Evolutionary conservation across 345 rosid species (phyloP).

Genomic region (Raphanus sativus): DNA sequence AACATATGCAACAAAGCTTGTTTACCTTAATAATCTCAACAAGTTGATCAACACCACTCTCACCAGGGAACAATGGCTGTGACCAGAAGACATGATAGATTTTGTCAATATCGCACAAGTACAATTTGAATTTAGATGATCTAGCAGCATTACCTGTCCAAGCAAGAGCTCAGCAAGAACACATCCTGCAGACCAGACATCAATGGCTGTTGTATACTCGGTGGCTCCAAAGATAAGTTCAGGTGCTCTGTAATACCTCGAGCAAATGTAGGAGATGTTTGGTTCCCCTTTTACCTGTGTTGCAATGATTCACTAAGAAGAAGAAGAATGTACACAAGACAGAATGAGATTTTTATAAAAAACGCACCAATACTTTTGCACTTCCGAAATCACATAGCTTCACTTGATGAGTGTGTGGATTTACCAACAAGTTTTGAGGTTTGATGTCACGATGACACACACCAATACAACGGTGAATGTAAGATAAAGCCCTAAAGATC

Average conservation of each 20-base stretch:
- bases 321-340: not conserved
- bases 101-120: constrained; percentile 3
- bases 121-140: not conserved
- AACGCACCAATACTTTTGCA: constrained; percentile 92
- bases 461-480: constrained; percentile 82
- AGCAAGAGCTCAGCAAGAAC: constrained; percentile 89
- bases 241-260: constrained; percentile 97
- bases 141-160: constrained; percentile 63
- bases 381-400: constrained; percentile 98
- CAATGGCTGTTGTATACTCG: constrained; percentile 88
- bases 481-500: constrained; percentile 93
- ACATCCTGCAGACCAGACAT: constrained; percentile 98
- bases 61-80: constrained; percentile 96
- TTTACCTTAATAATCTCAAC: constrained; percentile 96
- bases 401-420: constrained; percentile 97
- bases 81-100: constrained; percentile 17
- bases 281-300: constrained; percentile 93
- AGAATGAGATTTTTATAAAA: not conserved
- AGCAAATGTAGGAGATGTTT: constrained; percentile 94
- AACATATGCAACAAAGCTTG: constrained; percentile 10
- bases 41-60: constrained; percentile 95
- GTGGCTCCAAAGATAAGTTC: constrained; percentile 99
- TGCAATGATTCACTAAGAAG: constrained; percentile 2
- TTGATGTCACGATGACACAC: constrained; percentile 96
- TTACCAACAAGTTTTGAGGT: constrained; percentile 98